Conservation (phyloP, 169 alveolate genomes). For the Cryptosporidium bovis region DNA sequence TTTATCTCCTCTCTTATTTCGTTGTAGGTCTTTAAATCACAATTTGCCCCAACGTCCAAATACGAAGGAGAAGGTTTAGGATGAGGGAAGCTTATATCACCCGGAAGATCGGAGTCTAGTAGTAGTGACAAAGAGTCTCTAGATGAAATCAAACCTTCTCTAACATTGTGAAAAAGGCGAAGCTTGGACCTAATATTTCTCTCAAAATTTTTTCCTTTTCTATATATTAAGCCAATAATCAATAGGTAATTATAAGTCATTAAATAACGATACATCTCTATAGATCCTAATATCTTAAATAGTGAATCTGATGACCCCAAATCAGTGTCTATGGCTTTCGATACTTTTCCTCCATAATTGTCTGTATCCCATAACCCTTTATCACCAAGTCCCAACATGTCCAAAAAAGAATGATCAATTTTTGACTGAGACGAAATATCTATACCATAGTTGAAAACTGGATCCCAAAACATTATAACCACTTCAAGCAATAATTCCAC, state of each 20-base stretch:
- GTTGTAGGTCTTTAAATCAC: slow-evolving; percentile 10
- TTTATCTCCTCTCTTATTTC: slow-evolving; percentile 2
- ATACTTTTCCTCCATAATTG: slow-evolving; percentile 35
- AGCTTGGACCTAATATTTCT: slow-evolving; percentile 27
- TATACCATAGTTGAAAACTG: slow-evolving; percentile 31
- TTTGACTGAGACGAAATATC: slow-evolving; percentile 35
- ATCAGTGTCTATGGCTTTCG: slow-evolving; percentile 15
- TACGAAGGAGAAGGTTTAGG: slow-evolving; percentile 47
- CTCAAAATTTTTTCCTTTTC: slow-evolving; percentile 27
- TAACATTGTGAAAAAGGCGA: slow-evolving; percentile 10
- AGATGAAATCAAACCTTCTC: slow-evolving; percentile 5
- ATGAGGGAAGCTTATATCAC: slow-evolving; percentile 19
- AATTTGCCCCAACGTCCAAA: slow-evolving; percentile 25
- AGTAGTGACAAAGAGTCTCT: slow-evolving; percentile 39
- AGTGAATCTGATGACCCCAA: background rate
- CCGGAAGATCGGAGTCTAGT: slow-evolving; percentile 21
- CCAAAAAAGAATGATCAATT: slow-evolving; percentile 34
- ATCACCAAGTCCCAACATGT: slow-evolving; percentile 69
- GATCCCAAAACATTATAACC: slow-evolving; percentile 50
- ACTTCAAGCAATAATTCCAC: background rate
- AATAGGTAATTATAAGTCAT: slow-evolving; percentile 28
- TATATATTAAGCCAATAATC: slow-evolving; percentile 39
- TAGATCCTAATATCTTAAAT: slow-evolving; percentile 10
- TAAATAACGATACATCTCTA: slow-evolving; percentile 30
- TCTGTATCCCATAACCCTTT: slow-evolving; percentile 25